phyloP scores from a whole-genome alignment of 1,284 basidiomycete species.

The Apiotrichum veenhuisii region DNA sequence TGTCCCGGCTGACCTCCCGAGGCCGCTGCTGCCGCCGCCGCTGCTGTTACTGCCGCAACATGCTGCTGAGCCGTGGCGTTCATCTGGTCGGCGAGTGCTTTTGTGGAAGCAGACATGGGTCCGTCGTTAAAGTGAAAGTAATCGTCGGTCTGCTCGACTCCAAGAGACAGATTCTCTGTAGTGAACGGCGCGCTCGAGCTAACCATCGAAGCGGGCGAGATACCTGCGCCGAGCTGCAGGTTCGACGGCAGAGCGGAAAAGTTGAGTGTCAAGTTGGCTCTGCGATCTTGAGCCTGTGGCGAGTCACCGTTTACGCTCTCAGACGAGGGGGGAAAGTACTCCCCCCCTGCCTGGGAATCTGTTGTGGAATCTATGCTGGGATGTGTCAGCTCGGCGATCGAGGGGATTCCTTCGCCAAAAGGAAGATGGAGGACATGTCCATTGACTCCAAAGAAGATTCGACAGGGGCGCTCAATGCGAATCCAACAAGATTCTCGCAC shows the following conservation, averaged over 20 bases:
- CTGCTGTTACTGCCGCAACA: conserved; percentile 1
- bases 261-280: conserved; percentile 40
- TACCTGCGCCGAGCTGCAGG: conserved; percentile 17
- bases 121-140: conserved; percentile 40
- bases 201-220: conserved; percentile 36
- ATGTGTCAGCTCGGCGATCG: too few relatives aligned
- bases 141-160: conserved; percentile 28
- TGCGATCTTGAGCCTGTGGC: conserved; percentile 16
- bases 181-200: conserved; percentile 38
- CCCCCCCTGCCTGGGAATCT: conserved; percentile 43
- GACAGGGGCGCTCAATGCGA: neutral
- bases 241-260: conserved; percentile 27
- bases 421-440: neutral
- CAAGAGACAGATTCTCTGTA: conserved; percentile 26
- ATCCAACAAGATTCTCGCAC: neutral
- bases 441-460: neutral
- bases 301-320: conserved; percentile 27
- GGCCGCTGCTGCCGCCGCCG: conserved; percentile 7
- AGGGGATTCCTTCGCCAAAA: neutral
- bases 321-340: conserved; percentile 36
- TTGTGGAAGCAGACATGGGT: conserved; percentile 16
- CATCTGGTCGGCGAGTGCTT: neutral
- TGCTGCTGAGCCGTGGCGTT: conserved; percentile 3
- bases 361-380: conserved; percentile 37
- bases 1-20: neutral